These are phyloP conservation scores for Populus davidiana DNA, from an alignment of 345 rosid genomes.

Conservation along the genomic window DNA sequence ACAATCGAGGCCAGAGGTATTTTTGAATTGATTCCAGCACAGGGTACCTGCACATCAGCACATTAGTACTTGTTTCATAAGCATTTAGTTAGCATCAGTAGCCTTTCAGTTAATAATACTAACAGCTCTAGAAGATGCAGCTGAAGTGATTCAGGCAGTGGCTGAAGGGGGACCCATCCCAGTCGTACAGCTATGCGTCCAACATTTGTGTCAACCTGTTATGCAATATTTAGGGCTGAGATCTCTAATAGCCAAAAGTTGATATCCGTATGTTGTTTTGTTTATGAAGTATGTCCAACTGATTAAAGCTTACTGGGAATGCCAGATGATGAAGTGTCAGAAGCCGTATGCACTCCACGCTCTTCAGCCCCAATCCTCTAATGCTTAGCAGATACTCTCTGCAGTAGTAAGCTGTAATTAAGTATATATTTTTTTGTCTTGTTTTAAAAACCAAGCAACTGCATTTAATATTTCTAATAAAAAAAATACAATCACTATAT, in stretches of 20 bases:
- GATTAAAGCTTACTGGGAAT: slow-evolving; percentile 25
- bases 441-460: not conserved
- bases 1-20: slow-evolving; percentile 30
- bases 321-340: slow-evolving; percentile 32
- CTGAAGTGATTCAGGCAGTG: slow-evolving; percentile 32
- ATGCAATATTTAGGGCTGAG: slow-evolving; percentile 15
- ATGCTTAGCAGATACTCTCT: slow-evolving; percentile 31
- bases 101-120: slow-evolving; percentile 15
- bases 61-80: not conserved
- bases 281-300: slow-evolving; percentile 3
- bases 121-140: slow-evolving; percentile 33
- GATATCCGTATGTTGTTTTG: not conserved
- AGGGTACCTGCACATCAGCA: slow-evolving; percentile 21
- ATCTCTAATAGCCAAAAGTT: slow-evolving; percentile 8
- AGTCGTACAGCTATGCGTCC: slow-evolving; percentile 34
- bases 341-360: slow-evolving; percentile 34
- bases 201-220: slow-evolving; percentile 38
- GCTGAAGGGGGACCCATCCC: slow-evolving; percentile 39
- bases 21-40: slow-evolving; percentile 32
- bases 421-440: not conserved
- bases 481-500: not conserved
- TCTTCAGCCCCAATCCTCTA: slow-evolving; percentile 28
- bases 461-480: not conserved
- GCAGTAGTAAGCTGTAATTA: not conserved
- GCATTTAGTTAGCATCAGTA: slow-evolving; percentile 3